Evolutionary conservation across 1,139 yeast species (phyloP), one percentile per base, ranked within the genome.

Genomic region (Yamadazyma membranifaciens): DNA sequence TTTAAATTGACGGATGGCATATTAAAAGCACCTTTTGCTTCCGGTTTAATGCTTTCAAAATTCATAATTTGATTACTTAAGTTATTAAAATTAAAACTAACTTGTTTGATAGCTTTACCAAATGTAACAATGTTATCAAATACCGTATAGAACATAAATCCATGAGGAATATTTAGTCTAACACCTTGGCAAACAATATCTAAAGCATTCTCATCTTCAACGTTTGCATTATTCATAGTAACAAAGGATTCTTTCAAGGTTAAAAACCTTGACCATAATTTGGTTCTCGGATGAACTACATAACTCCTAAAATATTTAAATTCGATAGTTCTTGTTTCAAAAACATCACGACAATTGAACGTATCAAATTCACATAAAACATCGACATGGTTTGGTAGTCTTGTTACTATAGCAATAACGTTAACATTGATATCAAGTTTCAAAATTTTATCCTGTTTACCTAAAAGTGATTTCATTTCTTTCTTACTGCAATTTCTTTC

Each of bases 81-180:
- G 36, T 69, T 62, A 15, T 61, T 50, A 45, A 81, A 81, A 40
- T 83, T 82, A 39, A 65, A 65, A 30, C 58, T 56, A 24, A 85
- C 65, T 45, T 83, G 88, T 42, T 67, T 70, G 13, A 77, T 59
- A 0, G 87, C 75, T 55, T 86, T 86, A 43, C 70, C 72, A 41
- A 80, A 63, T 0, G 87, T 80, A 30, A 83, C 74, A 2, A 80
- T 55, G 49, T 83, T 83, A 49, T 86, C 95, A 40, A 83, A 66
- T 30, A 85, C 76, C 9, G 79, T 75, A 57, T 82, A 83, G 44
- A 84, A 76, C 41, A 81, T 67, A 52, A 81, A 81, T 45, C 80
- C 80, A 53, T 80, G 80, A 1, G 88, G 87, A 38, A 82, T 63
- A 39, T 60, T 63, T 33, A 73, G 49, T 33, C 72, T 50, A 9